These are phyloP conservation scores for Babesia divergens DNA, from an alignment of 169 alveolate species.

Conservation along the genomic window DNA sequence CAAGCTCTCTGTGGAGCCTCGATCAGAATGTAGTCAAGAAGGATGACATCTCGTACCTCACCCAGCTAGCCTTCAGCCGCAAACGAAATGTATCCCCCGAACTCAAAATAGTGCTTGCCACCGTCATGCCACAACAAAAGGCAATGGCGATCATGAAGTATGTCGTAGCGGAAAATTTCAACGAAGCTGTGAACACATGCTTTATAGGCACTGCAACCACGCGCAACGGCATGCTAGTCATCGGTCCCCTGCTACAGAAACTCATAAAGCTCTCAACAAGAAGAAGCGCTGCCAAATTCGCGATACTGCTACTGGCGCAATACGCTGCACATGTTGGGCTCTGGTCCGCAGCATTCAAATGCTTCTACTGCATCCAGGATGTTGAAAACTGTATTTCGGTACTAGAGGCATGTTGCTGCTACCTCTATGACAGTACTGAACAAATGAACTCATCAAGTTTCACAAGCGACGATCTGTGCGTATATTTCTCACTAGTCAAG, in stretches of 20 bases:
- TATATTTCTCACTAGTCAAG: constrained; percentile 50
- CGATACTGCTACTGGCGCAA: constrained; percentile 57
- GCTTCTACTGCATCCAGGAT: constrained; percentile 63
- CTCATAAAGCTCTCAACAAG: constrained; percentile 47
- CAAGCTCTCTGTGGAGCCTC: constrained; percentile 52
- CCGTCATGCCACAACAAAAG: constrained; percentile 46
- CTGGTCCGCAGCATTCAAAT: constrained; percentile 53
- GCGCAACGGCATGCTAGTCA: constrained; percentile 53
- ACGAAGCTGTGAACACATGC: constrained; percentile 54
- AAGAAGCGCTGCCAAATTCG: constrained; percentile 54
- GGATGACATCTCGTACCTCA: constrained; percentile 31
- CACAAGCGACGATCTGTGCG: constrained; percentile 38
- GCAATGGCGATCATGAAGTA: constrained; percentile 33
- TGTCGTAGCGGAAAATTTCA: constrained; percentile 54
- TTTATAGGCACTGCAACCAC: constrained; percentile 43
- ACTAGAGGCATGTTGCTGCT: constrained; percentile 63
- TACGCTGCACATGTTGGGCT: constrained; percentile 64
- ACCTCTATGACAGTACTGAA: constrained; percentile 34
- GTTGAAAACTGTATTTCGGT: constrained; percentile 59
- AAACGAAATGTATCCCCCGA: constrained; percentile 58
- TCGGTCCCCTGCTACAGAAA: constrained; percentile 63
- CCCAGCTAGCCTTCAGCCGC: constrained; percentile 49
- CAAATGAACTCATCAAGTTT: neutral
- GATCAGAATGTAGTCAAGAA: neutral
- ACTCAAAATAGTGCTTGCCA: constrained; percentile 46